Evolutionary conservation across 495 filamentous ascomycete genomes (phyloP).

Genomic region (Cryomyces minteri): DNA sequence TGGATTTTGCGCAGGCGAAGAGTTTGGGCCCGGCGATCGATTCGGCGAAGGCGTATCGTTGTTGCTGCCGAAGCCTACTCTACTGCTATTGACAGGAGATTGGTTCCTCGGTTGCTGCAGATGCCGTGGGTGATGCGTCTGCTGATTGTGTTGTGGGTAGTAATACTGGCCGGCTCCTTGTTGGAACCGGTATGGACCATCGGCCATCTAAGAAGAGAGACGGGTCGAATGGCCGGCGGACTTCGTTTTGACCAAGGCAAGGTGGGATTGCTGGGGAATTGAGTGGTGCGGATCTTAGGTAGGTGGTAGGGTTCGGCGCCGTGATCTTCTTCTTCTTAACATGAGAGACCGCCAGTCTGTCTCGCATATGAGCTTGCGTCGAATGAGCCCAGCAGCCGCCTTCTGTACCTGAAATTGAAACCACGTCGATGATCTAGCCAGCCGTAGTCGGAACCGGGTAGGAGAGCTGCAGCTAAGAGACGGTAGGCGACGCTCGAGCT

Average conservation of each 20-base stretch:
- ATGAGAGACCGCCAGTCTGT: constrained; percentile 10
- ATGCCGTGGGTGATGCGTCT: constrained; percentile 26
- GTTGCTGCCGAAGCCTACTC: constrained; percentile 28
- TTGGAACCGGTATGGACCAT: constrained; percentile 64
- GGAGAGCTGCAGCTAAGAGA: too few relatives aligned
- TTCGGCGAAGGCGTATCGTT: constrained; percentile 51
- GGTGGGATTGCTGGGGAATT: constrained; percentile 1
- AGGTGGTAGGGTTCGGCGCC: constrained; percentile 13
- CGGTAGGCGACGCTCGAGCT: too few relatives aligned
- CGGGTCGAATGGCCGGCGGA: too few relatives aligned
- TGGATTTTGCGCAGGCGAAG: constrained; percentile 38
- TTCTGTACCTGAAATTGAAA: too few relatives aligned
- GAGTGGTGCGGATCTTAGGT: constrained; percentile 6
- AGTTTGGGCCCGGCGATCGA: constrained; percentile 47
- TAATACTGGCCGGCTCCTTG: constrained; percentile 48
- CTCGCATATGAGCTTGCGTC: not conserved
- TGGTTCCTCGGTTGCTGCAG: constrained; percentile 27
- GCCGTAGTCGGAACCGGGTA: too few relatives aligned
- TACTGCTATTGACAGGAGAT: constrained; percentile 30
- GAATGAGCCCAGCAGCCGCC: too few relatives aligned
- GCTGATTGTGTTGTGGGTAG: constrained; percentile 35
- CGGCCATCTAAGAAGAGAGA: constrained; percentile 37
- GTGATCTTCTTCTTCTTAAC: constrained; percentile 20
- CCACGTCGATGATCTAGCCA: too few relatives aligned
- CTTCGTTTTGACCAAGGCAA: not conserved